Evolutionary conservation across 306 rosid species (phyloP).

Genomic region (Cicer bijugum): DNA sequence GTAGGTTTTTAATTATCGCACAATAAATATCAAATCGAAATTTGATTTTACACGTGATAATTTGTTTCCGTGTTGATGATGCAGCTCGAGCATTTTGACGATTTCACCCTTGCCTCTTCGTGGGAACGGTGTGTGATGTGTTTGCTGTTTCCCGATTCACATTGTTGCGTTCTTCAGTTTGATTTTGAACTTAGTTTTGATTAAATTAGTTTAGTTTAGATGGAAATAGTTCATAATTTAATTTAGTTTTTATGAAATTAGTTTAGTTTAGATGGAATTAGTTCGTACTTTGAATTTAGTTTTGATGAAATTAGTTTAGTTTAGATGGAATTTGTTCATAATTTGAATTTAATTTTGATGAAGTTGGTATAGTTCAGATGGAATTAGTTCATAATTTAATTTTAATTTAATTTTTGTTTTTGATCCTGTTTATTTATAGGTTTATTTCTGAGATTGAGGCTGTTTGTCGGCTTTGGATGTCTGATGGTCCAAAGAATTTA

Average conservation of each 20-base stretch:
- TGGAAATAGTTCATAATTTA: background rate
- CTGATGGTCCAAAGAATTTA: slow-evolving; percentile 82
- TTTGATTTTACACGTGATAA: slow-evolving; percentile 9
- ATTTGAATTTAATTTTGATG: background rate
- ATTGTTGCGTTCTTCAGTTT: slow-evolving; percentile 18
- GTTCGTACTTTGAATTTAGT: background rate
- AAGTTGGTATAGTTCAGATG: background rate
- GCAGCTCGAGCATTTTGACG: slow-evolving; percentile 95
- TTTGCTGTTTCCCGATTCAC: slow-evolving; percentile 8
- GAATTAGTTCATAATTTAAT: background rate
- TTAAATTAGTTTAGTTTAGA: background rate
- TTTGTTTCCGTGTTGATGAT: slow-evolving; percentile 24
- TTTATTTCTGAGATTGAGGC: slow-evolving; percentile 96
- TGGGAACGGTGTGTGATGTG: slow-evolving; percentile 94
- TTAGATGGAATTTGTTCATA: background rate
- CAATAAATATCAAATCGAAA: background rate
- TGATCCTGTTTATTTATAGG: slow-evolving; percentile 49
- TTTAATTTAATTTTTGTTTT: background rate
- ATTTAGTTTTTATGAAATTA: background rate
- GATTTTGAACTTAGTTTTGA: background rate
- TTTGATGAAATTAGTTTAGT: no score
- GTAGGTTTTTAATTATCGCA: slow-evolving; percentile 36
- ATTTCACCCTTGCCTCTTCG: slow-evolving; percentile 93
- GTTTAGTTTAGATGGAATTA: slow-evolving; percentile 1
- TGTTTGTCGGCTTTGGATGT: slow-evolving; percentile 83